Conservation (phyloP, 129 eudicot genomes). For the Escallonia herrerae region DNA sequence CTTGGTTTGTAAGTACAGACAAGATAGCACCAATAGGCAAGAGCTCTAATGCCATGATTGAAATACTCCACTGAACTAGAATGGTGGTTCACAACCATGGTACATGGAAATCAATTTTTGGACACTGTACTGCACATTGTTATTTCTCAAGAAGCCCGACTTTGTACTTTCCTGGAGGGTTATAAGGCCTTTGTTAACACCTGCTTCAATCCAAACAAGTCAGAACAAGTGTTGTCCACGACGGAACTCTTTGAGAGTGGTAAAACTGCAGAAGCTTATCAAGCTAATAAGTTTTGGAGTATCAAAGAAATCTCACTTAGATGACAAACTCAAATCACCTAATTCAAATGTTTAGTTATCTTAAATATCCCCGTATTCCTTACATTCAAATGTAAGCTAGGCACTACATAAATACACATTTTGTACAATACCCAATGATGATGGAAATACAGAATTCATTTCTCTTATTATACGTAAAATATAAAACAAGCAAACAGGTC, state of each 20-base stretch:
- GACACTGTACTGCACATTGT: not conserved
- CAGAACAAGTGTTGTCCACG: not conserved
- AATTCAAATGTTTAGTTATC: no score
- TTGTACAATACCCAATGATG: not conserved
- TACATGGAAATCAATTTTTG: not conserved
- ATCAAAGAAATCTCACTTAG: no score
- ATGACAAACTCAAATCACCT: no score
- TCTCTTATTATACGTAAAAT: not conserved
- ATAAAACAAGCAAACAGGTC: not conserved
- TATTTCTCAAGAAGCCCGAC: not conserved
- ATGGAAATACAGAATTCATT: no score
- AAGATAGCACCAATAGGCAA: slow-evolving; percentile 51
- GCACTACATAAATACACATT: not conserved
- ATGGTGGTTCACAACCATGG: not conserved
- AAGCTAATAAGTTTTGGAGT: no score
- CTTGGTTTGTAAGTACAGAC: slow-evolving; percentile 41
- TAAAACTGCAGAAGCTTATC: not conserved
- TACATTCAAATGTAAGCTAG: no score
- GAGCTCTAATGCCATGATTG: slow-evolving; percentile 32
- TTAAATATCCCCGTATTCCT: not conserved
- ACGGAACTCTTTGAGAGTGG: not conserved
- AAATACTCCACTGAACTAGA: not conserved
- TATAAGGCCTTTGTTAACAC: not conserved
- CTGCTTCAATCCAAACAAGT: not conserved
- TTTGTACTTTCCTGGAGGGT: not conserved